phyloP scores from a whole-genome alignment of 108 stramenopile species.

The Nitzschia palea region DNA sequence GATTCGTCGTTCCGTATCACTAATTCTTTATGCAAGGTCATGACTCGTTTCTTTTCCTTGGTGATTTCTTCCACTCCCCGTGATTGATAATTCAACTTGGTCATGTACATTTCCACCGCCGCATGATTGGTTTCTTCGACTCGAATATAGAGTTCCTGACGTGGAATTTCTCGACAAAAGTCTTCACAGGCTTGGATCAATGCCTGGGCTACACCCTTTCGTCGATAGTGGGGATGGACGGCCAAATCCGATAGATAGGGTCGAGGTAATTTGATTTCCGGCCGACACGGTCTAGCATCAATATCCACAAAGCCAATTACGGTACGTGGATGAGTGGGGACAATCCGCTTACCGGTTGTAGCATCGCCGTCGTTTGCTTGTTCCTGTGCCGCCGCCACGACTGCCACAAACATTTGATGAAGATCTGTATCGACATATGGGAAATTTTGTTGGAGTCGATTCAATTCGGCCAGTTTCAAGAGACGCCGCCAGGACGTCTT shows the following conservation, averaged over 20 bases:
- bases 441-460: slow-evolving; percentile 56
- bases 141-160: slow-evolving; percentile 38
- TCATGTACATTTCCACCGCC: slow-evolving; percentile 54
- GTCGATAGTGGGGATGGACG: slow-evolving; percentile 35
- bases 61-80: neutral
- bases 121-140: slow-evolving; percentile 59
- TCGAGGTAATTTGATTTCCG: slow-evolving; percentile 33
- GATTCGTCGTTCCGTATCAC: too few relatives aligned
- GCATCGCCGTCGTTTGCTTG: neutral
- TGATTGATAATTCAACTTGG: slow-evolving; percentile 47
- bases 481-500: slow-evolving; percentile 18
- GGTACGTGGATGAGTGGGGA: neutral
- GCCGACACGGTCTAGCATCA: slow-evolving; percentile 34
- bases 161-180: neutral
- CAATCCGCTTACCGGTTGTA: neutral
- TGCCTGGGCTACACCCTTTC: slow-evolving; percentile 40
- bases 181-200: slow-evolving; percentile 33
- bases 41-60: neutral
- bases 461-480: slow-evolving; percentile 40
- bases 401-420: slow-evolving; percentile 49
- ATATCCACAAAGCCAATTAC: slow-evolving; percentile 59
- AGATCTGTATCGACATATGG: slow-evolving; percentile 36
- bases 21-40: neutral
- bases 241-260: slow-evolving; percentile 54
- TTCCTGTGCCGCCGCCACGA: neutral